Evolutionary conservation across 2,329 filamentous ascomycete species (phyloP).

Genomic region (Ascomycota sp.): DNA sequence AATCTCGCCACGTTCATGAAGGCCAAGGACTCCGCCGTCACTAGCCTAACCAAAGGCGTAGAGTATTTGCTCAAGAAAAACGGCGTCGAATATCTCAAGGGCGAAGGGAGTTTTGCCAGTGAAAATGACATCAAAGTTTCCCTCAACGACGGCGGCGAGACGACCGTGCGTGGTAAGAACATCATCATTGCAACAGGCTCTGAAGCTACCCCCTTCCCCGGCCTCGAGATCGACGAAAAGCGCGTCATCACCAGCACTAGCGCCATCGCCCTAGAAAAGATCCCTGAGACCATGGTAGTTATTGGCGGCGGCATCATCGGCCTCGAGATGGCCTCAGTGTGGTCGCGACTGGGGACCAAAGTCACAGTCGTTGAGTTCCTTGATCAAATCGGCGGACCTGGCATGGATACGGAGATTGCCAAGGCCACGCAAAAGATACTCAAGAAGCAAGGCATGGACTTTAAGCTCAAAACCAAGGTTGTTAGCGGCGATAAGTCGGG

Average conservation of each 20-base stretch:
- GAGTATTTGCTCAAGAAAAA: slow-evolving; percentile 99
- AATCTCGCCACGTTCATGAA: slow-evolving; percentile 96
- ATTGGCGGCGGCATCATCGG: slow-evolving; percentile 98
- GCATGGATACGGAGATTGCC: slow-evolving; percentile 88
- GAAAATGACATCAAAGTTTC: slow-evolving; percentile 85
- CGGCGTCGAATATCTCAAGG: slow-evolving; percentile 94
- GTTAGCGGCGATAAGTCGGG: slow-evolving; percentile 61
- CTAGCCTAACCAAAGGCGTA: slow-evolving; percentile 82
- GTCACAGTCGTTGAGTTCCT: slow-evolving; percentile 97
- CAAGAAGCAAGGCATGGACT: slow-evolving; percentile 91
- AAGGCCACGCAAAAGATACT: slow-evolving; percentile 86
- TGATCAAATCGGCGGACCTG: slow-evolving; percentile 86
- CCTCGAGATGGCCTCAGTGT: slow-evolving; percentile 95
- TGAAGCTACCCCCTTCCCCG: slow-evolving; percentile 90
- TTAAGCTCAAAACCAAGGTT: slow-evolving; percentile 97
- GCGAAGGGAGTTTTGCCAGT: slow-evolving; percentile 66
- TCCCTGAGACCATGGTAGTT: slow-evolving; percentile 91
- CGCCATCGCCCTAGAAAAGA: slow-evolving; percentile 70
- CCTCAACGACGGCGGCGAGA: slow-evolving; percentile 80
- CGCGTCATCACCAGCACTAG: slow-evolving; percentile 92
- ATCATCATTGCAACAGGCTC: slow-evolving; percentile 94
- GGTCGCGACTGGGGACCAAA: slow-evolving; percentile 82
- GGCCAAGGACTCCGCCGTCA: slow-evolving; percentile 85
- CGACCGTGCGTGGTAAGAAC: slow-evolving; percentile 77
- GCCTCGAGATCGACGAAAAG: slow-evolving; percentile 91